Evolutionary conservation across 805 yeast genomes (phyloP).

Genomic region (Ogataea wickerhamii): DNA sequence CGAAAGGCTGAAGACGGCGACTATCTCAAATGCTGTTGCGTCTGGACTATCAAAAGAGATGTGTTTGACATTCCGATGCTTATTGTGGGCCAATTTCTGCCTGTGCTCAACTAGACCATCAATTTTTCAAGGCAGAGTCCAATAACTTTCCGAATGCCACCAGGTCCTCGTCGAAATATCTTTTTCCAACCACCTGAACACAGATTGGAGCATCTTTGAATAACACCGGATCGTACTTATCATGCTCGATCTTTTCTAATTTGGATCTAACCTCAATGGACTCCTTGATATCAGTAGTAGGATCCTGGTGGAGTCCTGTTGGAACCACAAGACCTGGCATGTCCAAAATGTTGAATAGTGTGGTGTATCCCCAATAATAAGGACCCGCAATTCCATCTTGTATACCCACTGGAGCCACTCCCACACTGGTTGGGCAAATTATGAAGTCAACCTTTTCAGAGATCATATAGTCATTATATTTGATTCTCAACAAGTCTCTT

Average conservation of each 20-base stretch:
- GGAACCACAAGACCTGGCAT: slow-evolving; percentile 65
- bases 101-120: slow-evolving; percentile 41
- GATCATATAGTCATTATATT: slow-evolving; percentile 51
- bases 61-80: slow-evolving; percentile 82
- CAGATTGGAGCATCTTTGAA: slow-evolving; percentile 53
- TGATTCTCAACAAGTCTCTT: slow-evolving; percentile 58
- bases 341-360: slow-evolving; percentile 70
- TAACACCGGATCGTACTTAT: slow-evolving; percentile 43
- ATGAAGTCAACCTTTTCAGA: slow-evolving; percentile 59
- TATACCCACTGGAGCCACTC: slow-evolving; percentile 67
- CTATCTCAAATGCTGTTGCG: slow-evolving; percentile 60
- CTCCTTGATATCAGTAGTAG: slow-evolving; percentile 45
- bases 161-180: slow-evolving; percentile 56
- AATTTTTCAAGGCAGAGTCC: slow-evolving; percentile 23
- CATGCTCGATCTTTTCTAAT: slow-evolving; percentile 47
- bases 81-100: slow-evolving; percentile 76
- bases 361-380: slow-evolving; percentile 77
- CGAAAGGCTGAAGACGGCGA: slow-evolving; percentile 37
- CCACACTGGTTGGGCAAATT: slow-evolving; percentile 63
- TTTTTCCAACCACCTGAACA: slow-evolving; percentile 50
- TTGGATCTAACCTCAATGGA: slow-evolving; percentile 40
- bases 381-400: slow-evolving; percentile 41
- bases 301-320: slow-evolving; percentile 57
- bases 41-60: slow-evolving; percentile 84
- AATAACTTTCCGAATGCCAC: slow-evolving; percentile 36